A percentile compares a stretch with the other conserved stretches of the same genome.
Conservation (phyloP, 495 filamentous ascomycete genomes). For the Gamarada debralockiae region DNA sequence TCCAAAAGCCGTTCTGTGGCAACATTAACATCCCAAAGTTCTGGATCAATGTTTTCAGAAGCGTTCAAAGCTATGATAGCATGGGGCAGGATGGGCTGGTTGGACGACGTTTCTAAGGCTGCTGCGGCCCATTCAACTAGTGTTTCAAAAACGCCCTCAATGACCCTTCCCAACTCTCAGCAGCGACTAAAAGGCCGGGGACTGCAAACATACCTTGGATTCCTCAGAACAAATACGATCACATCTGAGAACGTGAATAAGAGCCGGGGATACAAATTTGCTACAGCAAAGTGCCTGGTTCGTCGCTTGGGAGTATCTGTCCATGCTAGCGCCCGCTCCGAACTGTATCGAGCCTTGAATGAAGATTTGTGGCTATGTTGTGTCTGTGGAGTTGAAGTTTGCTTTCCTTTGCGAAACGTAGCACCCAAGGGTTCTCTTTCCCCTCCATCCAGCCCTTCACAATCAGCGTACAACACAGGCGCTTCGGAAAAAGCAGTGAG, state of each 20-base stretch:
- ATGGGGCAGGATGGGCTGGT: slow-evolving; percentile 44
- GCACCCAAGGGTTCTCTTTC: slow-evolving; percentile 24
- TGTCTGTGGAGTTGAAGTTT: background rate
- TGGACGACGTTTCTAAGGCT: slow-evolving; percentile 34
- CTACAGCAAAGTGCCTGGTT: slow-evolving; percentile 33
- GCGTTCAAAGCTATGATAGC: slow-evolving; percentile 45
- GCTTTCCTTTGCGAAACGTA: background rate
- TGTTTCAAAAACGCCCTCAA: slow-evolving; percentile 26
- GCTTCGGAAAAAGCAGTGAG: slow-evolving; percentile 32
- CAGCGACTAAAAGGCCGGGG: background rate
- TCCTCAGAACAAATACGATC: slow-evolving; percentile 41
- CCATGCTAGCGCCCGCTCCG: background rate
- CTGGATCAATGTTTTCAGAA: slow-evolving; percentile 23
- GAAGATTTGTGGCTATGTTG: background rate
- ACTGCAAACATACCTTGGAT: background rate
- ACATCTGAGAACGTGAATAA: slow-evolving; percentile 53
- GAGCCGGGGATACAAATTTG: slow-evolving; percentile 45
- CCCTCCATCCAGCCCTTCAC: slow-evolving; percentile 50
- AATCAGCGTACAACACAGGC: slow-evolving; percentile 54
- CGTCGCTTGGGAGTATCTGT: slow-evolving; percentile 8
- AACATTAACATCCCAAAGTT: slow-evolving; percentile 40
- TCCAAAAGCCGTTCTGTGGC: slow-evolving; percentile 38
- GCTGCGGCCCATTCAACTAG: slow-evolving; percentile 31
- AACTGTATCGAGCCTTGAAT: no score
- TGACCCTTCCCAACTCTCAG: background rate